Conservation (phyloP, 2,329 filamentous ascomycete species). For the Aspergillus persii region DNA sequence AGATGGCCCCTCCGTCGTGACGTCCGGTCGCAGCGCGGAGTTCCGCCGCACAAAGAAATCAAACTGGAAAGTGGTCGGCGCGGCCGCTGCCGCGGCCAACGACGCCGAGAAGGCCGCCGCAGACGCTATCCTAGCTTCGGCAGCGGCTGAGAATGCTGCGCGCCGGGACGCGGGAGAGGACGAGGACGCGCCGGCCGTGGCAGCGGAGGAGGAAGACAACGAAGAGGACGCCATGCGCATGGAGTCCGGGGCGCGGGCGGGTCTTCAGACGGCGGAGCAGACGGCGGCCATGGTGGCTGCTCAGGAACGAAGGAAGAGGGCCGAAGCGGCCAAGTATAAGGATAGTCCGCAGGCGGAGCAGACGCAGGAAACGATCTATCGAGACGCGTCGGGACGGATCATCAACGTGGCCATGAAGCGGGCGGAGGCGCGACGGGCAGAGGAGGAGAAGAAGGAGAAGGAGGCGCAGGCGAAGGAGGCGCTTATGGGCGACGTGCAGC, state of each 20-base stretch:
- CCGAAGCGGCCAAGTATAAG: slow-evolving; percentile 42
- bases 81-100: not conserved
- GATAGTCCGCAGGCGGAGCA: slow-evolving; percentile 42
- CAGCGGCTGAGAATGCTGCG: slow-evolving; percentile 64
- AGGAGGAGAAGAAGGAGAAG: slow-evolving; percentile 66
- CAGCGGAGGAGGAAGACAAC: slow-evolving; percentile 39
- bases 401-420: slow-evolving; percentile 91
- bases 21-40: slow-evolving; percentile 34
- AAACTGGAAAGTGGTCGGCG: slow-evolving; percentile 68
- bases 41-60: slow-evolving; percentile 77
- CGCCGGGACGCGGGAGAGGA: slow-evolving; percentile 50
- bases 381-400: slow-evolving; percentile 89
- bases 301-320: slow-evolving; percentile 56
- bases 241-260: slow-evolving; percentile 83
- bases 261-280: slow-evolving; percentile 78
- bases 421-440: slow-evolving; percentile 78
- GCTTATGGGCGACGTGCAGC: slow-evolving; percentile 82
- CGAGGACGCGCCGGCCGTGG: slow-evolving; percentile 47
- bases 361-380: slow-evolving; percentile 83
- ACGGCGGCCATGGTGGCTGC: slow-evolving; percentile 69
- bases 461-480: slow-evolving; percentile 66
- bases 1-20: slow-evolving; percentile 32
- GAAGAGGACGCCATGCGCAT: slow-evolving; percentile 57
- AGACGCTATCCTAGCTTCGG: slow-evolving; percentile 73
- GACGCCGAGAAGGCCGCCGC: slow-evolving; percentile 62